Evolutionary conservation across 2,329 filamentous ascomycete genomes (phyloP).

Genomic region (Aspergillus ibericus): DNA sequence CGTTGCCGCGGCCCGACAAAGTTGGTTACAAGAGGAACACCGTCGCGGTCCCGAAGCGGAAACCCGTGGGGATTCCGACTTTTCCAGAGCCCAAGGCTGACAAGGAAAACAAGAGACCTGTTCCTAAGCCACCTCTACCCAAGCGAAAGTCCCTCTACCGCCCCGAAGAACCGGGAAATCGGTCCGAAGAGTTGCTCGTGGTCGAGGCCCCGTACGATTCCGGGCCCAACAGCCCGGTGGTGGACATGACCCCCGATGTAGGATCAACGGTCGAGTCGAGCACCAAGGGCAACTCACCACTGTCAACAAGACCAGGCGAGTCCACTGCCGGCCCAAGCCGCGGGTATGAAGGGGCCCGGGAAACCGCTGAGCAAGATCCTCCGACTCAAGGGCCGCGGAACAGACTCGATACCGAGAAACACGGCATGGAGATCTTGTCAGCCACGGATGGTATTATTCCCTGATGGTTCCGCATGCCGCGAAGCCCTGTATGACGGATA

Average conservation of each 20-base stretch:
- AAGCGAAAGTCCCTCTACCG: slow-evolving; percentile 41
- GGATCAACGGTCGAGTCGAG: slow-evolving; percentile 14
- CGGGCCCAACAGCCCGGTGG: slow-evolving; percentile 43
- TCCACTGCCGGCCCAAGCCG: background rate
- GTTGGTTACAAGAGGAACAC: slow-evolving; percentile 57
- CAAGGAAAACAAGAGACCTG: slow-evolving; percentile 35
- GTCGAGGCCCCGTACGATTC: slow-evolving; percentile 66
- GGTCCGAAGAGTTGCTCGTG: slow-evolving; percentile 58
- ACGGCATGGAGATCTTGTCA: slow-evolving; percentile 20
- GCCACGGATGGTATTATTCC: slow-evolving; percentile 21
- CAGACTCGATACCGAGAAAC: slow-evolving; percentile 8
- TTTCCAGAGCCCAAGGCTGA: slow-evolving; percentile 32
- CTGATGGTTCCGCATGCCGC: background rate
- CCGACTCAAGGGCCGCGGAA: background rate
- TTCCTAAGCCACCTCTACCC: slow-evolving; percentile 53
- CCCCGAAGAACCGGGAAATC: slow-evolving; percentile 34
- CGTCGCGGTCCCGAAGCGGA: slow-evolving; percentile 63
- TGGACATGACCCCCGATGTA: slow-evolving; percentile 20
- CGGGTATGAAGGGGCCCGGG: background rate
- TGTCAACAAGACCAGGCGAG: background rate
- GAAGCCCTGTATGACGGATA: background rate
- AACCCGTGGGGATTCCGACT: slow-evolving; percentile 54
- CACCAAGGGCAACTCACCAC: background rate
- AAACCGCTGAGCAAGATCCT: background rate
- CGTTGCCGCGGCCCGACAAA: slow-evolving; percentile 68